Base-by-base conservation (phyloP, 306 rosid genomes). In the Lathyrus oleraceus region DNA sequence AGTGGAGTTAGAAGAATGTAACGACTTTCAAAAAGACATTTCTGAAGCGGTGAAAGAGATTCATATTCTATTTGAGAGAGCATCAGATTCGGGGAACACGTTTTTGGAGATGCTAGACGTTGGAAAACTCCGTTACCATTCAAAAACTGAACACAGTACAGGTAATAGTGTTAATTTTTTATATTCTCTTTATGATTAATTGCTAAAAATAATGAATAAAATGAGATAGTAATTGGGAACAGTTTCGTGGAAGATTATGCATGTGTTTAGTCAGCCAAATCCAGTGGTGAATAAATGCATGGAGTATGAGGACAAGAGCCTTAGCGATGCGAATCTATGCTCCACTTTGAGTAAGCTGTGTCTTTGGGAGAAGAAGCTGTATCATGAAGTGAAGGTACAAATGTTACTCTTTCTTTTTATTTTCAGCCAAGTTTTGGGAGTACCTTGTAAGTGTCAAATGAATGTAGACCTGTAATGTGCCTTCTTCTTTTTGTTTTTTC, bases 331-430 rank as follows among this genome's bases (percentile, higher is more conserved):
- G 48, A 87, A 78, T 60, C 75, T 93, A 8, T 67, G 84, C 69
- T 76, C 86, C 43, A 84, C 87, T 66, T 69, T 93, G 71, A 82
- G 78, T 81, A 88, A 81, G 76, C 80, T 93, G 0, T 82, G 72
- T 17, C 40, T 85, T 75, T 88, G 98, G 98, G 98, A 93, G 86
- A 86, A 85, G 80, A 93, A 93, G 75, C 83, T 93, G 4, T 87
- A 88, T 43, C 70, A 76, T 28, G 97, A 93, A 83, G 97, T 93
- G 59, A 90, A 93, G 97, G 97, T 90, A 61, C 25, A 15, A 10
- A 15, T 45, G 44, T 8, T 16, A 20, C 43, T 35, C 14, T 13
- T 17, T n/a, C n/a, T n/a, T n/a, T n/a, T n/a, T n/a, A n/a, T n/a
- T n/a, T n/a, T 49, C 1, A 25, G 27, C 2, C 27, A 25, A 25